A percentile compares a stretch with the other conserved stretches of the same genome.
Conservation (phyloP, 306 rosid species). For the Inga oerstediana region DNA sequence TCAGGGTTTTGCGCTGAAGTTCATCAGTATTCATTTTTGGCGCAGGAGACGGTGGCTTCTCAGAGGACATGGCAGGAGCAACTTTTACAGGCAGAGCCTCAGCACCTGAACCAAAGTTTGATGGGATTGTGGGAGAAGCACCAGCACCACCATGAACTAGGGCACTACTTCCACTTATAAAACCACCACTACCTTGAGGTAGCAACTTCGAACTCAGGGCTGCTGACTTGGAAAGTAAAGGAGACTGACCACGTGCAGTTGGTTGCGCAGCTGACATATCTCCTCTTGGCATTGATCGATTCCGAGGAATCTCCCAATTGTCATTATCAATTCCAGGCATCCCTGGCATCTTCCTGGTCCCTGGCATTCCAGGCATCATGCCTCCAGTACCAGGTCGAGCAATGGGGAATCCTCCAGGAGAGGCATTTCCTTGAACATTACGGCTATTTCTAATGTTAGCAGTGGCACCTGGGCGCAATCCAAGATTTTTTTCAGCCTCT, state of each 20-base stretch:
- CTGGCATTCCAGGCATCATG: constrained; percentile 99
- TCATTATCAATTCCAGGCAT: constrained; percentile 93
- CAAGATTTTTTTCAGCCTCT: constrained; percentile 94
- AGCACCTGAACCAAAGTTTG: constrained; percentile 38
- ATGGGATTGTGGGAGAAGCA: constrained; percentile 52
- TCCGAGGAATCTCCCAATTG: constrained; percentile 82
- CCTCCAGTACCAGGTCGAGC: constrained; percentile 85
- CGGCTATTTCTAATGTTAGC: constrained; percentile 83
- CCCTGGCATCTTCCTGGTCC: constrained; percentile 90
- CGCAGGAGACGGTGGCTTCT: constrained; percentile 58
- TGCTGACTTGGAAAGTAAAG: constrained; percentile 57
- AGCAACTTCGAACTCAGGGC: constrained; percentile 63
- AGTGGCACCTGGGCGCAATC: constrained; percentile 96
- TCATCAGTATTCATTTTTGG: constrained; percentile 47
- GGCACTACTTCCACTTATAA: constrained; percentile 76
- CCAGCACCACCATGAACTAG: constrained; percentile 67
- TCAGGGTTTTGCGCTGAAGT: constrained; percentile 59
- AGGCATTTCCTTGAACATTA: constrained; percentile 61
- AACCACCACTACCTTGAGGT: constrained; percentile 89
- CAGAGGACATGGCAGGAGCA: constrained; percentile 42
- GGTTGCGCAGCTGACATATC: constrained; percentile 52
- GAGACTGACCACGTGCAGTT: constrained; percentile 72
- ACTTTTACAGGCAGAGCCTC: constrained; percentile 57
- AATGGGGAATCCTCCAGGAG: constrained; percentile 70
- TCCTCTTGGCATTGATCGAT: constrained; percentile 71